Evolutionary conservation across 2,329 filamentous ascomycete genomes (phyloP).

Genomic region (Eutypa lata): DNA sequence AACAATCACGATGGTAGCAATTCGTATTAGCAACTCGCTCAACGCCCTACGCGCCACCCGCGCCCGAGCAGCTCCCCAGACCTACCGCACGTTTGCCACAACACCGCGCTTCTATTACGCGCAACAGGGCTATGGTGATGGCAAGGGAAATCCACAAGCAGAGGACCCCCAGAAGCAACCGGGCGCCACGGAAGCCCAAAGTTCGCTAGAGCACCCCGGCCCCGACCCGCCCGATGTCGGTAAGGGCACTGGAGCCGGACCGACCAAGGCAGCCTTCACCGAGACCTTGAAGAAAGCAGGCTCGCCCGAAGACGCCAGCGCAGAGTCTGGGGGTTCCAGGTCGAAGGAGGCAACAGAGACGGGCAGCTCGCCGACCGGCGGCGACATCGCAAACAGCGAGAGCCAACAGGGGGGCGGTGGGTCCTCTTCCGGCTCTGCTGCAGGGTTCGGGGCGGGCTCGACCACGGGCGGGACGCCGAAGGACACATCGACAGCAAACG

Average conservation of each 20-base stretch:
- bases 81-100: conserved; percentile 19
- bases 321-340: conserved; percentile 35
- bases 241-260: conserved; percentile 33
- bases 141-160: conserved; percentile 32
- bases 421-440: not conserved
- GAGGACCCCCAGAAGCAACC: conserved; percentile 36
- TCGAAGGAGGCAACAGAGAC: conserved; percentile 39
- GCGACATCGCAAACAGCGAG: conserved; percentile 20
- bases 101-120: conserved; percentile 13
- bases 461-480: conserved; percentile 32
- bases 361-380: conserved; percentile 27
- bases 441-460: conserved; percentile 33
- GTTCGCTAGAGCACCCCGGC: conserved; percentile 40
- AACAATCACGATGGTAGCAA: conserved; percentile 21
- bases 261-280: conserved; percentile 29
- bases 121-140: conserved; percentile 41
- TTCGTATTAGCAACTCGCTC: conserved; percentile 23
- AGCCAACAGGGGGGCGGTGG: not conserved
- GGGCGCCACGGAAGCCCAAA: conserved; percentile 25
- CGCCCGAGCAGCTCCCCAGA: conserved; percentile 13
- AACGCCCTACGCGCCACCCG: conserved; percentile 18
- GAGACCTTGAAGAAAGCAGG: conserved; percentile 20
- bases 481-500: conserved; percentile 23
- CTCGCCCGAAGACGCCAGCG: conserved; percentile 30
- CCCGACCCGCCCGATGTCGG: conserved; percentile 37